phyloP scores from a whole-genome alignment of 1,139 yeast species.

The Pichia inconspicua region DNA sequence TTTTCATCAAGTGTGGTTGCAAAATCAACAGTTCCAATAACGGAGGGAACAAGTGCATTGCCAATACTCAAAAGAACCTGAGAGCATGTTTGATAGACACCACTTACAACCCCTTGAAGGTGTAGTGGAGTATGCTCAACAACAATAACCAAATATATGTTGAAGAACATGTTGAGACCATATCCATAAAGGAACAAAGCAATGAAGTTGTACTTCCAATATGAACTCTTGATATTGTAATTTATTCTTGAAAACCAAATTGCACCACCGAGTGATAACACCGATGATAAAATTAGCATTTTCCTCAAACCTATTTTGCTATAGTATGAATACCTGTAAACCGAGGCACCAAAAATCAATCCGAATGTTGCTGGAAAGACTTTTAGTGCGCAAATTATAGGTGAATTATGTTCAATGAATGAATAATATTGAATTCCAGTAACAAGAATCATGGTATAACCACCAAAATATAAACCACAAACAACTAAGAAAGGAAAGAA shows the following conservation, averaged over 20 bases:
- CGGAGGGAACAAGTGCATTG: constrained; percentile 24
- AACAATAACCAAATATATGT: constrained; percentile 20
- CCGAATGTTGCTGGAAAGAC: constrained; percentile 22
- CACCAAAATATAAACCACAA: constrained; percentile 9
- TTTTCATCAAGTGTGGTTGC: constrained; percentile 11
- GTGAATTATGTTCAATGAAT: constrained; percentile 17
- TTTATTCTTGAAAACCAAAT: constrained; percentile 24
- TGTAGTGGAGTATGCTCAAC: constrained; percentile 28
- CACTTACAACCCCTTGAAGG: constrained; percentile 30
- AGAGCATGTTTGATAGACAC: constrained; percentile 26
- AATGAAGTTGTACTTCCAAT: constrained; percentile 27
- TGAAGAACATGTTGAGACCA: constrained; percentile 17
- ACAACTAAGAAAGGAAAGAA: constrained; percentile 14
- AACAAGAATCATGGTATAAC: constrained; percentile 9
- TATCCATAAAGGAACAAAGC: constrained; percentile 19
- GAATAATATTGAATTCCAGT: constrained; percentile 15
- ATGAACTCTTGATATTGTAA: constrained; percentile 15
- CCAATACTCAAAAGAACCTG: constrained; percentile 27
- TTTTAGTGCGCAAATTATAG: constrained; percentile 26
- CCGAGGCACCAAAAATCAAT: constrained; percentile 10
- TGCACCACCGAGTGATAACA: constrained; percentile 13
- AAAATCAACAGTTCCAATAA: constrained; percentile 16
- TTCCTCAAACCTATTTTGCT: constrained; percentile 17
- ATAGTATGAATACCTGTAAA: constrained; percentile 11
- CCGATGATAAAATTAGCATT: constrained; percentile 17